Base-by-base conservation (phyloP, 805 yeast species). In the Maudiozyma barnettii region DNA sequence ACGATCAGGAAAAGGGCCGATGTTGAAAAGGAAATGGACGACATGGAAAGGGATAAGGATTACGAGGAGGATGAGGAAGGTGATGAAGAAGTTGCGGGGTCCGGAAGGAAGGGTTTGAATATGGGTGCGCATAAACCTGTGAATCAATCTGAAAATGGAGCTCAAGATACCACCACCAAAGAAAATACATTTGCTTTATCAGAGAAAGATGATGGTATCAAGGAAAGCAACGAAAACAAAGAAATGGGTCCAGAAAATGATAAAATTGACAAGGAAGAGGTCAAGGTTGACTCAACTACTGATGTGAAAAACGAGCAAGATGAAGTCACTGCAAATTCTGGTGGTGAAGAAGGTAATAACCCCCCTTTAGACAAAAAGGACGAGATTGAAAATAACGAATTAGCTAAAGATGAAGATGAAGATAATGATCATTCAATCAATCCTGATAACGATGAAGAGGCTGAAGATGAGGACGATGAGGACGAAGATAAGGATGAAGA, bases 1-100 rank as follows among this genome's bases (percentile, higher is more conserved):
- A 74, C 78, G 0, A 76, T 93, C 4, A 73, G 89, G 54, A 88
- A 78, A 57, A 66, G 91, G 43, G 70, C 81, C 0, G 93, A 84
- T 45, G 77, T 82, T 7, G 93, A 84, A 54, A 73, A 70, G 52
- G 90, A 82, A 55, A 78, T 82, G 23, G 77, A 74, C 20, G 69
- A 64, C 29, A 48, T 59, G 43, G 71, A 69, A 4, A 64, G 59
- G 29, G 72, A 64, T 44, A 69, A 63, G 43, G 73, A 69, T 30
- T 53, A 54, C 44, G 70, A 69, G 20, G 68, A 64, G 5, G 58
- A 46, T 13, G 68, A 64, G 5, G 58, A 46, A 16, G 64, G 20
- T 40, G 48, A 61, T 35, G 64, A 59, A 35, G 68, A 61, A 48
- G 60, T 55, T 21, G 64, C 66, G 2, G 66, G 68, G 5, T 61